Evolutionary conservation across 129 eudicot species (phyloP), one percentile per base, ranked within the genome.

Genomic region (Centrapalus pauciflorus): DNA sequence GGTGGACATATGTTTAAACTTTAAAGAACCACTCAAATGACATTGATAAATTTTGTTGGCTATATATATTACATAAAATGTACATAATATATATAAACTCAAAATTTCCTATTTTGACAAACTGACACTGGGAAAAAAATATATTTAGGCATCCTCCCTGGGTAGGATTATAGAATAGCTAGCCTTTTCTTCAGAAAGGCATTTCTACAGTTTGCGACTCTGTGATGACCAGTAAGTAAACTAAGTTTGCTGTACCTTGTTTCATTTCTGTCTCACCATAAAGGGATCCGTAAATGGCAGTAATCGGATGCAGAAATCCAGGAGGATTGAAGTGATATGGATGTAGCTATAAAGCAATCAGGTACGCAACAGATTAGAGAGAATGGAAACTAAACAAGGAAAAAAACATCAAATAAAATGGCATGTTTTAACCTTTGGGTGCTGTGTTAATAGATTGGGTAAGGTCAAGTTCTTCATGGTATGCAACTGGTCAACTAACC

Each of bases 211-310:
- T 10, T 29, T 11, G 24, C 6, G 7, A 24, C 1, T 10, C 43
- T 11, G 24, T 11, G 7, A 70, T 48, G 37, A 62, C 41, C 52
- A 19, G 23, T 7, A 72, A 50, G 52, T 35, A 63, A 62, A n/a
- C 6, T 5, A 8, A 27, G 20, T 24, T 30, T 27, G 38, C 11
- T 52, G 25, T 73, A 94, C 97, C 99, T 89, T 94, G 99, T 80
- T 89, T 89, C 77, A 84, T 67, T 74, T 94, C 99, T 23, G 86
- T 86, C 83, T 94, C 99, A 34, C 99, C 97, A 67, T 94, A 94
- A 65, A 76, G 73, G 46, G 81, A 74, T 59, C 89, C 99, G 75
- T 94, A 94, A 41, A 81, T 61, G 51, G 82, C 93, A 72, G 97
- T 86, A 52, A 94, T 37, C 19, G 97, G 99, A 83, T 84, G 97